Conservation (phyloP, 2,329 filamentous ascomycete genomes). For the Calonectria honghensis region DNA sequence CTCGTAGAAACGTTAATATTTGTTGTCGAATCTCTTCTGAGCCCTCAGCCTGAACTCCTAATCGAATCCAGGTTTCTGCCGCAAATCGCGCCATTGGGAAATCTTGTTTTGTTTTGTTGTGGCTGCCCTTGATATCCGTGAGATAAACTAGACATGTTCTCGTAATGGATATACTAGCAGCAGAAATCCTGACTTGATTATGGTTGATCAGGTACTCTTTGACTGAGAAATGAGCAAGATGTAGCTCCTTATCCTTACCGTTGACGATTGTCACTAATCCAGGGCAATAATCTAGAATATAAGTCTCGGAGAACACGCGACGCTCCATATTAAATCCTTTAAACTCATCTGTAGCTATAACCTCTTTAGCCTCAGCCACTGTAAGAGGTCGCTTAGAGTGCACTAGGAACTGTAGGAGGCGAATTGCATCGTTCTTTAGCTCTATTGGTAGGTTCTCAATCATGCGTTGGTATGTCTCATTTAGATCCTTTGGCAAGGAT, state of each 20-base stretch:
- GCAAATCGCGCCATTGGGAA: conserved; percentile 50
- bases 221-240: conserved; percentile 53
- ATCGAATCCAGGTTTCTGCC: conserved; percentile 44
- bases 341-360: conserved; percentile 46
- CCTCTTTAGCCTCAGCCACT: conserved; percentile 27
- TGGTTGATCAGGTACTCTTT: conserved; percentile 49
- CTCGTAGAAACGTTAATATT: conserved; percentile 41
- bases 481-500: conserved; percentile 45
- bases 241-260: conserved; percentile 37
- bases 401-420: conserved; percentile 43
- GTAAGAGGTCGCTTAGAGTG: not conserved
- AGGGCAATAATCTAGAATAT: conserved; percentile 45
- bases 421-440: conserved; percentile 40
- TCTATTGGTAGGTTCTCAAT: conserved; percentile 42
- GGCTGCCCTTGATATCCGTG: conserved; percentile 36
- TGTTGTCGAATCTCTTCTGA: conserved; percentile 30
- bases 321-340: conserved; percentile 37
- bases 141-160: conserved; percentile 51
- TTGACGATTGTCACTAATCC: conserved; percentile 42
- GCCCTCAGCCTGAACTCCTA: conserved; percentile 3
- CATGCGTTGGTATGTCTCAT: conserved; percentile 52
- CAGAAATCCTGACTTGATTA: not conserved
- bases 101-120: conserved; percentile 18
- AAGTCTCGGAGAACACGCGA: conserved; percentile 9
- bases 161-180: conserved; percentile 44